Percentiles rank a stretch among this genome's conserved stretches.
phyloP scores from a whole-genome alignment of 2,329 filamentous ascomycete species.

The Alternaria dauci region DNA sequence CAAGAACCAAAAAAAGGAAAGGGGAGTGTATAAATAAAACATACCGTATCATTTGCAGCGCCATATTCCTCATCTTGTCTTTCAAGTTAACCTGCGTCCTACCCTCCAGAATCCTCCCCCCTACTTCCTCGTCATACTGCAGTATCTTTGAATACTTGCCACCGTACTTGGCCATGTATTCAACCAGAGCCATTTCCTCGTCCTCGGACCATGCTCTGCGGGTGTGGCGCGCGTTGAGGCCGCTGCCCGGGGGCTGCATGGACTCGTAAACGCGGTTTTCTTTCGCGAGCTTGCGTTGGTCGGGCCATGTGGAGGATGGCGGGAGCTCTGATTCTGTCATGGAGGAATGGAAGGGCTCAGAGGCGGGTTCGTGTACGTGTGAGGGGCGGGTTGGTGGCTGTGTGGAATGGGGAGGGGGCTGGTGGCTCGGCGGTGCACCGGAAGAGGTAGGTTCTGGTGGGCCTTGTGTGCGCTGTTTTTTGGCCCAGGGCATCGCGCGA shows the following conservation, averaged over 20 bases:
- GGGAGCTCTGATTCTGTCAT: constrained; percentile 33
- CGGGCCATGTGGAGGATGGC: constrained; percentile 22
- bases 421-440: constrained; percentile 39
- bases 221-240: constrained; percentile 23
- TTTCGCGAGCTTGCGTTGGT: constrained; percentile 29
- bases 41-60: constrained; percentile 52
- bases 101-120: constrained; percentile 34
- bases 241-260: not conserved
- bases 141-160: constrained; percentile 59
- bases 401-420: constrained; percentile 22
- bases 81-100: constrained; percentile 63
- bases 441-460: constrained; percentile 29
- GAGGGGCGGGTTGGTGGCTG: not conserved
- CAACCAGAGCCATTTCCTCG: constrained; percentile 56
- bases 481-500: constrained; percentile 43
- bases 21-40: constrained; percentile 7
- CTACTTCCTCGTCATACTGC: constrained; percentile 24
- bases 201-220: constrained; percentile 35
- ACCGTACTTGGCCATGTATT: constrained; percentile 59
- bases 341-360: constrained; percentile 36
- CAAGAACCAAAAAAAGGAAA: too few species aligned
- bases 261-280: constrained; percentile 20
- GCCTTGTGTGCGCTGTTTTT: constrained; percentile 31
- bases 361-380: constrained; percentile 26
- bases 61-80: constrained; percentile 55